Evolutionary conservation across 129 eudicot species (phyloP), one percentile per base, ranked within the genome.

Genomic region (Flaveria brownii): DNA sequence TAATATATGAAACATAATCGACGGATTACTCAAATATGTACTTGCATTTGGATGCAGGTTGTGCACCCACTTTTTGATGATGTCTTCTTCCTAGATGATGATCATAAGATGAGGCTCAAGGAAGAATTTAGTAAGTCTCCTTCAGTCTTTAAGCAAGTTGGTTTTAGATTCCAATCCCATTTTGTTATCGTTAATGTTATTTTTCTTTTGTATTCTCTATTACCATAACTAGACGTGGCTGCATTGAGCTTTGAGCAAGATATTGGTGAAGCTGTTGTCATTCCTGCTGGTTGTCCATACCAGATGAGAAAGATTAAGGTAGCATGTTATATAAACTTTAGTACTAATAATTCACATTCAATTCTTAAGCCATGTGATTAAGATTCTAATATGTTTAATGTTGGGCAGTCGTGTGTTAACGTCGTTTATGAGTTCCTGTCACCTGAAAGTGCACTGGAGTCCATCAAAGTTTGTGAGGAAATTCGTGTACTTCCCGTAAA

Each of bases 221-320:
- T 25, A 52, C 33, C 30, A 42, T 70, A 66, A 52, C 10, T 85
- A 93, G 98, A 81, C 72, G 83, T 93, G 67, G 91, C 87, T 80
- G 96, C 96, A 14, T 88, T 96, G 93, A 90, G 91, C 42, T 84
- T 93, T 61, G 85, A 84, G 80, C 98, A 93, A 81, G 55, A 63
- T 49, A 47, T 85, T 65, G 97, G 97, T 73, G 97, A 93, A 81
- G 88, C 96, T 71, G 84, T 93, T 67, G 72, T 93, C 42, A 73
- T 93, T 77, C 97, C 98, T 17, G 96, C 98, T 49, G 98, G 98
- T 56, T 93, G 98, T 69, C 97, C 97, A 2, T 93, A 91, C 78
- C 98, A 93, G 76, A 82, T 87, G 13, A 91, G 71, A 77, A 85
- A 83, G 76, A 57, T 79, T 20, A 91, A 91, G 96, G 98, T 86